phyloP scores from a whole-genome alignment of 768 basidiomycete species.

The Lactarius sp. region DNA sequence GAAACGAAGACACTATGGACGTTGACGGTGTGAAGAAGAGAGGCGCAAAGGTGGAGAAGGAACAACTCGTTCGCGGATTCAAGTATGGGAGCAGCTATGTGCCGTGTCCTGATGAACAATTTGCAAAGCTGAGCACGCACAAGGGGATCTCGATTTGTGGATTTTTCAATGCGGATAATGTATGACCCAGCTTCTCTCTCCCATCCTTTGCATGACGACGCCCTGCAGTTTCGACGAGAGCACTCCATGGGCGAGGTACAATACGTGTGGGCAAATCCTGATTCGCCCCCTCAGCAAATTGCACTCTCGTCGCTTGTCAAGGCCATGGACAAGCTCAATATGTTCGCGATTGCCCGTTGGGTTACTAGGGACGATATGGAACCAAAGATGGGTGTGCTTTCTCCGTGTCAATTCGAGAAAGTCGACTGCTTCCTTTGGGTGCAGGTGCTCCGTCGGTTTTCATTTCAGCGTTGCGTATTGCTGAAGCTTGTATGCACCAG shows the following conservation, averaged over 20 bases:
- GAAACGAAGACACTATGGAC: slow-evolving; percentile 38
- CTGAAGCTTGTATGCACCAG: slow-evolving; percentile 37
- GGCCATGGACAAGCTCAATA: slow-evolving; percentile 63
- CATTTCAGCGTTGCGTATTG: neutral
- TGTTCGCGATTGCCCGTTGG: slow-evolving; percentile 80
- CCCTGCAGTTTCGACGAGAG: slow-evolving; percentile 71
- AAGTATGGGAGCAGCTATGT: slow-evolving; percentile 88
- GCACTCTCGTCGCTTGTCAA: slow-evolving; percentile 83
- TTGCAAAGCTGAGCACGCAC: slow-evolving; percentile 63
- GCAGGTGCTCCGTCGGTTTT: slow-evolving; percentile 46
- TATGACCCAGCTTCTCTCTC: slow-evolving; percentile 32
- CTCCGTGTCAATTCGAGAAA: slow-evolving; percentile 55
- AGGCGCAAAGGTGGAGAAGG: slow-evolving; percentile 62
- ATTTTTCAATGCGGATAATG: slow-evolving; percentile 69
- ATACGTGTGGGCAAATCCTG: slow-evolving; percentile 77
- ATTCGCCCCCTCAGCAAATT: slow-evolving; percentile 64
- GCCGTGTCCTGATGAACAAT: slow-evolving; percentile 82
- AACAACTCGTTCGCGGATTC: slow-evolving; percentile 75
- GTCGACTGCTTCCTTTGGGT: slow-evolving; percentile 83
- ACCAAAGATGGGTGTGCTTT: slow-evolving; percentile 80
- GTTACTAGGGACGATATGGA: slow-evolving; percentile 67
- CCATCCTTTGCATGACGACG: neutral
- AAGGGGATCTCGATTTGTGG: slow-evolving; percentile 87
- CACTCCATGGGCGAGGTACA: slow-evolving; percentile 78
- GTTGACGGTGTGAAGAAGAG: slow-evolving; percentile 34